Evolutionary conservation across 148 eudicot species (phyloP).

Genomic region (Persicaria maculosa): DNA sequence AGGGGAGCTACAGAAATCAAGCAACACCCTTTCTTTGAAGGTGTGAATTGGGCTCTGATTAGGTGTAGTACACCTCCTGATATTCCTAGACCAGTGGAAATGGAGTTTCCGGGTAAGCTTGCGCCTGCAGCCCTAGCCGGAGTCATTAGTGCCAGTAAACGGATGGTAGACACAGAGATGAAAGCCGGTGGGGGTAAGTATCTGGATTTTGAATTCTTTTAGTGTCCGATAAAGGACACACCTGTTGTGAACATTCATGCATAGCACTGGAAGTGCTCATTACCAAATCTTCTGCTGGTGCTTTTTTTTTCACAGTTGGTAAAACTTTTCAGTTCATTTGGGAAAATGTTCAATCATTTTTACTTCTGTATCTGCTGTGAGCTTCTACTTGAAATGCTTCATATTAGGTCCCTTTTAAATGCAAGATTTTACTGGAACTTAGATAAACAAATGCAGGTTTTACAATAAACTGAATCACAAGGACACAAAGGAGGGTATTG

Average conservation of each 20-base stretch:
- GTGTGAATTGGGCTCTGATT: conserved; percentile 85
- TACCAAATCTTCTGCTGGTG: background rate
- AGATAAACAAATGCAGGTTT: background rate
- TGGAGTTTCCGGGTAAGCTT: conserved; percentile 37
- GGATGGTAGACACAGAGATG: conserved; percentile 35
- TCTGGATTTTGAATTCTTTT: conserved; percentile 74
- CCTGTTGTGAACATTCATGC: conserved; percentile 2
- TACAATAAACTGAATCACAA: background rate
- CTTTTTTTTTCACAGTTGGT: background rate
- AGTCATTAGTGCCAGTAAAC: conserved; percentile 36
- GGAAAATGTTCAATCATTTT: background rate
- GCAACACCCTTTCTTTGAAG: conserved; percentile 88
- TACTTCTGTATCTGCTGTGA: background rate
- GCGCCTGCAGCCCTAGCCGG: conserved; percentile 33
- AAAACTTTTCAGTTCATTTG: background rate
- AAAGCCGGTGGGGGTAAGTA: conserved; percentile 55
- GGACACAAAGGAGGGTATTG: background rate
- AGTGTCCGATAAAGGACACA: conserved; percentile 12
- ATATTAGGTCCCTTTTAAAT: background rate
- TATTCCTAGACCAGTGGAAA: conserved; percentile 57
- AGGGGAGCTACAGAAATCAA: conserved; percentile 86
- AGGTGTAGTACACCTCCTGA: conserved; percentile 80
- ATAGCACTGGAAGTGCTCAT: background rate
- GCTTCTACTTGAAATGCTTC: background rate
- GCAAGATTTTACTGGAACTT: background rate